phyloP scores from a whole-genome alignment of 2,329 filamentous ascomycete genomes.

The Blastomyces parvus region DNA sequence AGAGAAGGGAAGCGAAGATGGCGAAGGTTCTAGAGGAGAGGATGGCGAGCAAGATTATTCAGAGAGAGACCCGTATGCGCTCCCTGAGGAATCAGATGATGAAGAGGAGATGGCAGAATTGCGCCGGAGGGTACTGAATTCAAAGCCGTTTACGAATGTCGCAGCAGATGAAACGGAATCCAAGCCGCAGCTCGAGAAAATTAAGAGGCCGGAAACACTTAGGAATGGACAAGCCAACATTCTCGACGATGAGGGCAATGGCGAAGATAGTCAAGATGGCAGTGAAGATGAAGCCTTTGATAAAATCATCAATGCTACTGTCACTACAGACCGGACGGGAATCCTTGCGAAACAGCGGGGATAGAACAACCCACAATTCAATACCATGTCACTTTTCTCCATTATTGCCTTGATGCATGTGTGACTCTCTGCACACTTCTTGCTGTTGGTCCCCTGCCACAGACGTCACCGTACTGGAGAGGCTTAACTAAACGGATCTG shows the following conservation, averaged over 20 bases:
- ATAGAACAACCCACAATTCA: background rate
- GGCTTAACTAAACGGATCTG: background rate
- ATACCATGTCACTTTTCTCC: background rate
- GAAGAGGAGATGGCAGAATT: constrained; percentile 92
- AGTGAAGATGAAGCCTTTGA: constrained; percentile 71
- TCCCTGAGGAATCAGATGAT: constrained; percentile 71
- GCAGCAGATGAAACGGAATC: constrained; percentile 31
- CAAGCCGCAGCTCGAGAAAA: constrained; percentile 52
- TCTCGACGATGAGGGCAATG: background rate
- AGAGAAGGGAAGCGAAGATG: constrained; percentile 34
- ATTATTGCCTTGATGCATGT: background rate
- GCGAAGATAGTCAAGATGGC: constrained; percentile 48
- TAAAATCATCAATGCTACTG: constrained; percentile 83
- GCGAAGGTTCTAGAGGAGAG: constrained; percentile 37
- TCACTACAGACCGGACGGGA: constrained; percentile 77
- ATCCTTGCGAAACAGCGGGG: constrained; percentile 53
- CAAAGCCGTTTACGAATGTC: constrained; percentile 62
- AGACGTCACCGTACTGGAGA: background rate
- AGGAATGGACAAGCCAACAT: background rate
- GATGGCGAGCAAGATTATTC: constrained; percentile 39
- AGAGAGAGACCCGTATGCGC: constrained; percentile 57
- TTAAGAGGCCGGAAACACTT: constrained; percentile 48
- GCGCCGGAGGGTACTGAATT: constrained; percentile 76
- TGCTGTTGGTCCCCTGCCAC: background rate
- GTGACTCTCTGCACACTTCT: background rate